Base-by-base conservation (phyloP, 1,284 basidiomycete species). In the Rhizoctonia solani region DNA sequence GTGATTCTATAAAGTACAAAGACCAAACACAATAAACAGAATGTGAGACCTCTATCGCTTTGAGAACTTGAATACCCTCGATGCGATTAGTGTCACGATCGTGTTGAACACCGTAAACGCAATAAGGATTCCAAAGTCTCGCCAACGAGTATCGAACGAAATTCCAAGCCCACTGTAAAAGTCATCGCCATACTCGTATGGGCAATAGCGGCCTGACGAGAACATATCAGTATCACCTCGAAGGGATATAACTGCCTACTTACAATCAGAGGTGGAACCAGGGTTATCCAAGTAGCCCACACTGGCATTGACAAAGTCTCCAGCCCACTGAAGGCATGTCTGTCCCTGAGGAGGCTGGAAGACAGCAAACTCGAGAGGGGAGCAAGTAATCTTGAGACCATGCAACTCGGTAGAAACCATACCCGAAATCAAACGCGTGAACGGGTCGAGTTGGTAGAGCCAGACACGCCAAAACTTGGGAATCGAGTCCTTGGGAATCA, bases 281-380 rank as follows among this genome's bases (percentile, higher is more conserved):
- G 84, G 83, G 76, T 95, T 90, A 71, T 89, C 82, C 44, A 97
- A 76, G 78, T 97, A 97, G 0, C 92, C 95, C 2, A 87, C 87
- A 71, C 84, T 82, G 2, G 77, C 78, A 1, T 73, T 72, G 6
- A 88, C 85, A 74, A 92, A 94, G 46, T 83, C 81, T 30, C 81
- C 78, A 0, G 88, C 92, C 85, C 88, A 96, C 2, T 83, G 71
- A 3, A 71, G 72, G 74, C 93, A 96, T 0, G 88, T 92, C 75
- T 93, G 85, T 4, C 87, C 88, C 0, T 80, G 70, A 0, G 93
- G 93, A 0, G 93, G 89, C 68, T 81, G 77, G 80, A 92, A 91
- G 25, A 81, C 71, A 16, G 81, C 79, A 73, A 88, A 92, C 74
- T 94, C 92, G 59, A 84, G 81, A 0, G 78, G 72, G 41, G 83